Evolutionary conservation across 1,284 basidiomycete species (phyloP).

Genomic region (Malassezia slooffiae): DNA sequence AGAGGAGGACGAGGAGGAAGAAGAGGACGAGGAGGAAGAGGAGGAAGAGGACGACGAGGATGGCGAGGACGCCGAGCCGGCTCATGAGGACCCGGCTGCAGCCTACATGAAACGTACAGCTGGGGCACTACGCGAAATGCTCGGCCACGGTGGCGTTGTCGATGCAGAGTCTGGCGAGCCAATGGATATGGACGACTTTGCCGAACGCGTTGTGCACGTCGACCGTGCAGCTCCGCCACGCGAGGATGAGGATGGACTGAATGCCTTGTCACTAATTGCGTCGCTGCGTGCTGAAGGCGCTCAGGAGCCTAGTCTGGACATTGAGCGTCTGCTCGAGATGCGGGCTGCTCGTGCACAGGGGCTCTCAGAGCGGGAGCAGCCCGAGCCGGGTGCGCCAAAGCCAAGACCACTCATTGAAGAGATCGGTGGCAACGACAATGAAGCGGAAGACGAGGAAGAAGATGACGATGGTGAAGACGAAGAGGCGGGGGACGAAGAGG

Average conservation of each 20-base stretch:
- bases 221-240: constrained; percentile 1
- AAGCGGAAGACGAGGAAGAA: background rate
- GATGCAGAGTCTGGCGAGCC: constrained; percentile 1
- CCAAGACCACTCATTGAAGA: constrained; percentile 2
- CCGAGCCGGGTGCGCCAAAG: background rate
- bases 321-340: constrained; percentile 8
- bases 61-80: too few species aligned
- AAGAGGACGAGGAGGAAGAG: constrained; percentile 3
- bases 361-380: too few species aligned
- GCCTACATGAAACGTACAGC: constrained; percentile 4
- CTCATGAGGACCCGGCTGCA: background rate
- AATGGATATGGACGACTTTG: constrained; percentile 9
- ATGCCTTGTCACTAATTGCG: too few species aligned
- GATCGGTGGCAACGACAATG: background rate
- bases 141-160: constrained; percentile 7
- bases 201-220: constrained; percentile 12
- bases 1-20: constrained; percentile 56
- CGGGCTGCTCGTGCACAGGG: too few species aligned
- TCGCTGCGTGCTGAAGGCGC: too few species aligned
- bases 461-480: background rate
- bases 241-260: too few species aligned
- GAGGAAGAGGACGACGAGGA: background rate
- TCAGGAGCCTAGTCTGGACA: too few species aligned
- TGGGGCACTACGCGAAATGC: constrained; percentile 9
- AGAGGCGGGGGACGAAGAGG: background rate